phyloP scores from a whole-genome alignment of 1,284 basidiomycete genomes.

The Cryptococcus sp. region DNA sequence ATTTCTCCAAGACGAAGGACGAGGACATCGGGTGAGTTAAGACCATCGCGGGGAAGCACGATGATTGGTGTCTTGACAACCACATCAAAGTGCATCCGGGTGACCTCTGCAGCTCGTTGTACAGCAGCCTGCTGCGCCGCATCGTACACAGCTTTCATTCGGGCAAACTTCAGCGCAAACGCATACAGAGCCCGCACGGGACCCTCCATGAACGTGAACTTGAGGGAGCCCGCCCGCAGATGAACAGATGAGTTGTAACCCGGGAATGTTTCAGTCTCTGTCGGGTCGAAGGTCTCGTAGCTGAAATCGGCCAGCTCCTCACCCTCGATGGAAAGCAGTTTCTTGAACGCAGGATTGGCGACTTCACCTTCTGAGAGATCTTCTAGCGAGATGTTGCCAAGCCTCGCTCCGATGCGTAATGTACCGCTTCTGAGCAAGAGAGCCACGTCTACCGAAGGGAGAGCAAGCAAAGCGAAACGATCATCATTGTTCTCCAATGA shows the following conservation, averaged over 20 bases:
- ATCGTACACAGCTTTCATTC: constrained; percentile 91
- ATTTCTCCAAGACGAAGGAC: constrained; percentile 89
- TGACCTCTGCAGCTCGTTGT: constrained; percentile 82
- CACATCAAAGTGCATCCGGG: constrained; percentile 85
- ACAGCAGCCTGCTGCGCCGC: constrained; percentile 88
- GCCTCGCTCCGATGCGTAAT: constrained; percentile 75
- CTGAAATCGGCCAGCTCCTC: constrained; percentile 92
- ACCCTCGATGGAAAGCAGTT: constrained; percentile 91
- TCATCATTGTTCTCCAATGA: constrained; percentile 75
- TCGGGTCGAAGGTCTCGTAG: constrained; percentile 85
- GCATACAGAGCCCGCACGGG: constrained; percentile 82
- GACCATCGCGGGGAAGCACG: constrained; percentile 76
- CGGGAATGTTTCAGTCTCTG: constrained; percentile 63
- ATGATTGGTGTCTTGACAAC: constrained; percentile 91
- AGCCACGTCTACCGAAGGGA: constrained; percentile 88
- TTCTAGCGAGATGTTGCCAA: constrained; percentile 81
- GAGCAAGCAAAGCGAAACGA: constrained; percentile 79
- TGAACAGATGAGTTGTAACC: constrained; percentile 86
- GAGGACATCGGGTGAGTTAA: constrained; percentile 67
- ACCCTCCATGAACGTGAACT: constrained; percentile 83
- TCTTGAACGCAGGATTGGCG: constrained; percentile 68
- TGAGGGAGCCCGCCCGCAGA: constrained; percentile 87
- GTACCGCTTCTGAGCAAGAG: constrained; percentile 74
- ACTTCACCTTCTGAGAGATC: constrained; percentile 72
- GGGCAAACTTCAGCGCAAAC: constrained; percentile 85